Evolutionary conservation across 345 rosid genomes (phyloP).

Genomic region (Populus alba): DNA sequence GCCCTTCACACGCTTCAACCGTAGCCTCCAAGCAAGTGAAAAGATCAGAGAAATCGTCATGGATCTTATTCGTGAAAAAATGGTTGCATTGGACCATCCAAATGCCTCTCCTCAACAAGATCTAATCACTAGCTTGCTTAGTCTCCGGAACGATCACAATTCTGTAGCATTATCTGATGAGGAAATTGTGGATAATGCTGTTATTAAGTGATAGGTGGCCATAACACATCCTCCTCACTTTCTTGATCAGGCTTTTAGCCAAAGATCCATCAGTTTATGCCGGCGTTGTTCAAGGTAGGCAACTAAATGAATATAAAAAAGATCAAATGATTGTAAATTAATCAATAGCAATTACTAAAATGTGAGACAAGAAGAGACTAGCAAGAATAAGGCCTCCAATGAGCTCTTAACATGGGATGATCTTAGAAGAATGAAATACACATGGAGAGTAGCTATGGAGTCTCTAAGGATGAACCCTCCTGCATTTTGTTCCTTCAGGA

Average conservation of each 20-base stretch:
- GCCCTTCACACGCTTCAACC: neutral
- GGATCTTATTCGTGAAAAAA: neutral
- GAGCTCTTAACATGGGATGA: conserved; percentile 38
- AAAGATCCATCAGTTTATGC: conserved; percentile 9
- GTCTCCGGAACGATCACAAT: neutral
- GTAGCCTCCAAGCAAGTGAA: neutral
- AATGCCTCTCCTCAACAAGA: neutral
- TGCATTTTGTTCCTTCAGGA: conserved; percentile 16
- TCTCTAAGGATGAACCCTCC: conserved; percentile 38
- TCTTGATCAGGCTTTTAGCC: conserved; percentile 18
- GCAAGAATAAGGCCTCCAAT: conserved; percentile 8
- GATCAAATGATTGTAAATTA: neutral
- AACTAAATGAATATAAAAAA: neutral
- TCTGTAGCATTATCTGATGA: neutral
- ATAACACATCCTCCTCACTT: conserved; percentile 28
- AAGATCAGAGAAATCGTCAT: neutral
- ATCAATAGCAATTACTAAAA: neutral
- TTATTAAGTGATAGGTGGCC: conserved; percentile 14
- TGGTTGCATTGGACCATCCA: neutral
- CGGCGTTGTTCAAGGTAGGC: conserved; percentile 12
- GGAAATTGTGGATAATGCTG: conserved; percentile 23
- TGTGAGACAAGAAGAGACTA: conserved; percentile 18
- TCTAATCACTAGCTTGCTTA: neutral
- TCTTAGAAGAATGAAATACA: conserved; percentile 34
- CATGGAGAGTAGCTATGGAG: conserved; percentile 40